Evolutionary conservation across 768 basidiomycete species (phyloP), one percentile per base, ranked within the genome.

Genomic region (Mrakia blollopis): DNA sequence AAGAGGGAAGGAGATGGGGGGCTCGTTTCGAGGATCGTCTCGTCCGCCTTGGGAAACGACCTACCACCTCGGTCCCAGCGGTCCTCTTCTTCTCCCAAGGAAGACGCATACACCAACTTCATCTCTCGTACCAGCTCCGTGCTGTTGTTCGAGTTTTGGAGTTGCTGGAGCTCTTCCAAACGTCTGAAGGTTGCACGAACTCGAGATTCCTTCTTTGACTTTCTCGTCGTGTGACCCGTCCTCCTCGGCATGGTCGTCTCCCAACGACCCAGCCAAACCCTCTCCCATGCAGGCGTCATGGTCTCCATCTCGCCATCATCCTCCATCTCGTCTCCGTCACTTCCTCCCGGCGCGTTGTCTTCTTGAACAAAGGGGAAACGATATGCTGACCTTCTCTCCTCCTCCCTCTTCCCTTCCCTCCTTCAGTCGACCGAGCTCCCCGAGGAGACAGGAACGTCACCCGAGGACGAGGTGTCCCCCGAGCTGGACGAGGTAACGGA

Each of bases 401-500:
- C 52, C 28, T 41, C 21, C 54, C 41, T 32, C 39, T 39, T 35
- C 16, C 13, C 52, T 32, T 52, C 52, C 28, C 50, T 73, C 44
- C 52, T 4, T 35, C 60, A 71, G 75, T 57, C 52, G 37, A 65
- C 74, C 57, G 67, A 76, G 68, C 68, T 41, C 73, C 44, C 37
- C 75, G 75, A 57, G 30, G 63, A 41, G 61, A 74, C 65, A 68
- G 65, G 65, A 68, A 68, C 37, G 39, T 39, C 65, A 68, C 62
- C 37, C 75, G 75, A 30, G 77, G 77, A 23, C 70, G 76, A 68
- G 65, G 74, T 32, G 65, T 39, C 28, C 61, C 39, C 52, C 72
- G 77, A 60, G 72, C 72, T 35, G 76, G 76, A 28, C 70, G 60
- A 44, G 72, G 72, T 54, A 60, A 52, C 47, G 77, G 77, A 54